Conservation (phyloP, 768 basidiomycete genomes). For the Leccinum subtestaceum region DNA sequence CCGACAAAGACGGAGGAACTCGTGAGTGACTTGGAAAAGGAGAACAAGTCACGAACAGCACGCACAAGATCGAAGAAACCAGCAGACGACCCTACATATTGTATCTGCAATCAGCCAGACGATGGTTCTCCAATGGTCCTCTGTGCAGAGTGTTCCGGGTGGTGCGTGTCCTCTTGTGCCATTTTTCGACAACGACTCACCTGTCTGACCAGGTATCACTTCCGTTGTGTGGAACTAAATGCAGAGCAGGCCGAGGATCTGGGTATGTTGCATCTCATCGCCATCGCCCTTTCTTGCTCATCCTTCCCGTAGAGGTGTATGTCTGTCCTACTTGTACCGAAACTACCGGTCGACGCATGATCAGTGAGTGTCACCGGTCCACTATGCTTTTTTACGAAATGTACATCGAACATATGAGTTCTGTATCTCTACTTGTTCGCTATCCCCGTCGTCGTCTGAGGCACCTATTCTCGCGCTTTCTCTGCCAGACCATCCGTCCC, state of each 20-base stretch:
- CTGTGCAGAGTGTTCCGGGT: conserved; percentile 69
- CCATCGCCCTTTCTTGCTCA: conserved; percentile 11
- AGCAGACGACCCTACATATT: conserved; percentile 33
- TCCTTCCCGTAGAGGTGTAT: conserved; percentile 51
- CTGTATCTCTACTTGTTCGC: conserved; percentile 36
- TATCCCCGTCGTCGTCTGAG: conserved; percentile 33
- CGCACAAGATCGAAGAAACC: conserved; percentile 27
- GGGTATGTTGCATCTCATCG: conserved; percentile 49
- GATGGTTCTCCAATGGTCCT: conserved; percentile 81
- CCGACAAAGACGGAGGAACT: conserved; percentile 13
- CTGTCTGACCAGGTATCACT: conserved; percentile 68
- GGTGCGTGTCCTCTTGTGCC: conserved; percentile 44
- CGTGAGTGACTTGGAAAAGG: conserved; percentile 31
- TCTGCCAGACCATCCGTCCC: conserved; percentile 33
- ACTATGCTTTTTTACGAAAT: conserved; percentile 29
- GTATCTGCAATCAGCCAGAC: conserved; percentile 65
- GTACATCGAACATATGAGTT: conserved; percentile 37
- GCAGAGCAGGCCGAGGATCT: conserved; percentile 73
- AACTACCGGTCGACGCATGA: conserved; percentile 60
- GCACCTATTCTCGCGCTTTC: conserved; percentile 28
- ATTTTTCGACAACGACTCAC: conserved; percentile 3
- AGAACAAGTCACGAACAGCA: conserved; percentile 24
- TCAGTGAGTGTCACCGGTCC: conserved; percentile 67
- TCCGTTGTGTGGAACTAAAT: conserved; percentile 65
- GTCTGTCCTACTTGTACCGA: conserved; percentile 54